Base-by-base conservation (phyloP, 371 early-diverging fungal species). In the Apophysomyces ossiformis region DNA sequence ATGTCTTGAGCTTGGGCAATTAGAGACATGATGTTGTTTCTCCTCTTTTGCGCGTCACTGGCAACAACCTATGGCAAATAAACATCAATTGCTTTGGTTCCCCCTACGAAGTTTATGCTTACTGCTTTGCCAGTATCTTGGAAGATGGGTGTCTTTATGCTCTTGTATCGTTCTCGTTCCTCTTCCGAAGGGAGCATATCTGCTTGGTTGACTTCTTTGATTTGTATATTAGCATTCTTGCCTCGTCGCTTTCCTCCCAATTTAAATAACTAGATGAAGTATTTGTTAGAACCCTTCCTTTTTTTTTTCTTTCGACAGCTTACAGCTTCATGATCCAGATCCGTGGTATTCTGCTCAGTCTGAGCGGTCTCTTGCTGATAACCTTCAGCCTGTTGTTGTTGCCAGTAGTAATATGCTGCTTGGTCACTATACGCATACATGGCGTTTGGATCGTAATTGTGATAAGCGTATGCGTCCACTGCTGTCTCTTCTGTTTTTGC, bases 11-110 rank as follows among this genome's bases (percentile, higher is more conserved):
- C 91, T 67, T 91, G 90, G 37, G 87, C 85, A 13, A 90, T 92
- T 57, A 93, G 69, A 16, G 88, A 90, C 88, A 92, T 88, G 67
- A 92, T 86, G 60, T 93, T 93, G 78, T 92, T 90, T 66, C 86
- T 90, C 44, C 86, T 87, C 70, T 87, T 88, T 72, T 91, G 90
- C 43, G 72, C 39, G 68, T 77, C 75, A 73, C 72, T 74, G 57
- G 85, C 84, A 70, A 69, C 39, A 50, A 76, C 67, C 76, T 71
- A 26, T 2, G 32, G 32, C 32, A 56, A 26, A 12, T 35, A 6
- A 32, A 43, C 13, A 16, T 18, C n/a, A 15, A 9, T 32, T 57
- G n/a, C 15, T n/a, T 44, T 13, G 16, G 4, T 21, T 32, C 13
- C 13, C 13, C 3, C 43, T 57, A 7, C 39, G 2, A 43, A 38